Base-by-base conservation (phyloP, 148 eudicot genomes). In the Polygonum aviculare region DNA sequence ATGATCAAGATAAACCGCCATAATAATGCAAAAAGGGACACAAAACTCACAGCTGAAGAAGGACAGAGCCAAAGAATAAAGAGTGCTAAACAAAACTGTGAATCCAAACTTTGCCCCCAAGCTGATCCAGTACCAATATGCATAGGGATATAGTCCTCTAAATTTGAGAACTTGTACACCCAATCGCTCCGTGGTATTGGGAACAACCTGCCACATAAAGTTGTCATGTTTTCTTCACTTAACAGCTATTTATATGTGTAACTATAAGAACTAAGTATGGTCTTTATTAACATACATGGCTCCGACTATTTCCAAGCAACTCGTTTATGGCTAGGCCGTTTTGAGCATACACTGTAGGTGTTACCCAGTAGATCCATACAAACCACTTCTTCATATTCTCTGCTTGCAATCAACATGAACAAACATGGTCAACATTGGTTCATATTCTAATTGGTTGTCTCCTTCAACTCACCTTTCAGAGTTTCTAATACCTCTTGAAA, bases 351-450 rank as follows among this genome's bases (percentile, higher is more conserved):
- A 88, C 90, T 81, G 90, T 15, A 2, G 97, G 94, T 55, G 97
- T 88, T 5, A 77, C 22, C 92, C 92, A 92, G 77, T 86, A 92
- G 74, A 90, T 92, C 94, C 97, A 90, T 77, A 79, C 79, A 94
- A 94, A 92, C 93, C 97, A 92, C 51, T 80, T 77, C 81, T 83
- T 84, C 16, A 90, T 78, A 36, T 87, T 12, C 1, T 76, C 94
- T 92, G 87, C 73, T 65, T 10, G n/a, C 44, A 33, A 65, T 60
- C 67, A 60, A 21, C 15, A 18, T 52, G 19, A 52, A 52, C 21
- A 52, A 18, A 16, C 19, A 59, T 59, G 26, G 6, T 44, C 47
- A 44, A 44, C 47, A 44, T 6, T 26, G 31, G 31, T 1, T 26
- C 0, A 1, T 26, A 26, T 26, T 26, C 31, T 26, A 26, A 26